phyloP scores from a whole-genome alignment of 805 yeast species.

The Candida ortonii region DNA sequence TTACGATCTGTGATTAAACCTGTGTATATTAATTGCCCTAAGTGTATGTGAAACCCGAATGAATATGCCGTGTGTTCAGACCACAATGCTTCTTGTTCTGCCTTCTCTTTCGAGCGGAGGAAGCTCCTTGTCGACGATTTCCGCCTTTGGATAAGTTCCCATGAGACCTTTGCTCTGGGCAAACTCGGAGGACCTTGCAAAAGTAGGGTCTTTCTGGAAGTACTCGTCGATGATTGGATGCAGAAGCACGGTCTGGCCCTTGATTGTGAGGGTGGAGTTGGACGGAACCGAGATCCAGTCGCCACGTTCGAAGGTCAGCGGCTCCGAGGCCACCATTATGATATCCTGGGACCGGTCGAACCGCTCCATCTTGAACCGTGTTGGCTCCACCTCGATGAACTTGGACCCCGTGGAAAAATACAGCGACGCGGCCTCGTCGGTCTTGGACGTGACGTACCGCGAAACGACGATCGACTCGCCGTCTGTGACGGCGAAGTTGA shows the following conservation, averaged over 20 bases:
- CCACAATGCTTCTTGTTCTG: conserved; percentile 25
- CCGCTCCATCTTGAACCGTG: conserved; percentile 92
- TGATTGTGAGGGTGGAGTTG: conserved; percentile 78
- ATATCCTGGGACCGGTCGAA: conserved; percentile 90
- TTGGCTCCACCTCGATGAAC: conserved; percentile 86
- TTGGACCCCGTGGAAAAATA: conserved; percentile 93
- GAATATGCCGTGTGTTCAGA: neutral
- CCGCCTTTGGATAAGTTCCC: conserved; percentile 81
- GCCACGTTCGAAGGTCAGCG: conserved; percentile 91
- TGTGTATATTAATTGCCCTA: conserved; percentile 6
- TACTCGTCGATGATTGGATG: conserved; percentile 92
- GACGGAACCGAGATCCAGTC: conserved; percentile 98
- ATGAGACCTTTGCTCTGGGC: conserved; percentile 91
- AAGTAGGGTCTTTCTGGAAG: conserved; percentile 68
- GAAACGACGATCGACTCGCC: conserved; percentile 84
- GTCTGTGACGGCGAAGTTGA: conserved; percentile 94
- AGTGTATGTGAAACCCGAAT: neutral
- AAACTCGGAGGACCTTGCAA: conserved; percentile 69
- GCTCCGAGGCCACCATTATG: conserved; percentile 93
- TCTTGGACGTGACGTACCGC: conserved; percentile 81
- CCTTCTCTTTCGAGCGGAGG: conserved; percentile 85
- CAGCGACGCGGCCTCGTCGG: conserved; percentile 94
- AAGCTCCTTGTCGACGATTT: conserved; percentile 47
- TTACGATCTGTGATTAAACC: conserved; percentile 52
- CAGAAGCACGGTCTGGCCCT: conserved; percentile 79